These are phyloP conservation scores for Gomphus bonarii DNA, from an alignment of 1,284 basidiomycete species.

Conservation along the genomic window DNA sequence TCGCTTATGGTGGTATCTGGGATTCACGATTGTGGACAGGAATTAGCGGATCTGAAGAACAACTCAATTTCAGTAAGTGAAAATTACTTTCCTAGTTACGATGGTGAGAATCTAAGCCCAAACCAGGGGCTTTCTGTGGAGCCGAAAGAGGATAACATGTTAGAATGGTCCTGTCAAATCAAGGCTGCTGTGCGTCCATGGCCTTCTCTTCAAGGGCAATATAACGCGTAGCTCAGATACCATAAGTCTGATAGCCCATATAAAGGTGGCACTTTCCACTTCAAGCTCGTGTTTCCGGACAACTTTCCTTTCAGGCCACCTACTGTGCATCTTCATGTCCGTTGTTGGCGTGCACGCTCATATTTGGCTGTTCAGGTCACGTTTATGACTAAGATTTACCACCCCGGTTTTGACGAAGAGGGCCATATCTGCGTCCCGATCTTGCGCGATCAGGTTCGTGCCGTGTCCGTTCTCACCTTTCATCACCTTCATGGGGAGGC, in stretches of 20 bases:
- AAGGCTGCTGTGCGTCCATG: constrained; percentile 55
- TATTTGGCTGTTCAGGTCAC: constrained; percentile 45
- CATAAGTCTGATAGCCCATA: constrained; percentile 70
- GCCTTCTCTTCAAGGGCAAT: background rate
- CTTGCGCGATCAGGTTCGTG: constrained; percentile 69
- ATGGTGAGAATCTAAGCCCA: background rate
- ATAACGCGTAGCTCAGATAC: background rate
- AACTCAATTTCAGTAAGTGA: constrained; percentile 50
- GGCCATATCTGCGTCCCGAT: constrained; percentile 76
- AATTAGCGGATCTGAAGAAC: constrained; percentile 34
- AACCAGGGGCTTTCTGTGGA: constrained; percentile 50
- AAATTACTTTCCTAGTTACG: background rate
- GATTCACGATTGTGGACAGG: constrained; percentile 2
- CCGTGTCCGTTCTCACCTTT: constrained; percentile 1
- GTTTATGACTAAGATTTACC: constrained; percentile 84
- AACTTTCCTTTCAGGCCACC: constrained; percentile 91
- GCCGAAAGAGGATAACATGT: constrained; percentile 62
- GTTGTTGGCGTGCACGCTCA: constrained; percentile 18
- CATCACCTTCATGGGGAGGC: background rate
- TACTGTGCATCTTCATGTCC: constrained; percentile 36
- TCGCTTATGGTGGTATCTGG: background rate
- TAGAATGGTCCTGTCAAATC: constrained; percentile 70
- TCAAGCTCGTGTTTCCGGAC: constrained; percentile 52
- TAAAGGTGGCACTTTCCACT: constrained; percentile 73
- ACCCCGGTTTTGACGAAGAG: constrained; percentile 89